A percentile compares a stretch with the other conserved stretches of the same genome.
Evolutionary conservation across 2,329 filamentous ascomycete genomes (phyloP).

Genomic region (Trichoderma sp.): DNA sequence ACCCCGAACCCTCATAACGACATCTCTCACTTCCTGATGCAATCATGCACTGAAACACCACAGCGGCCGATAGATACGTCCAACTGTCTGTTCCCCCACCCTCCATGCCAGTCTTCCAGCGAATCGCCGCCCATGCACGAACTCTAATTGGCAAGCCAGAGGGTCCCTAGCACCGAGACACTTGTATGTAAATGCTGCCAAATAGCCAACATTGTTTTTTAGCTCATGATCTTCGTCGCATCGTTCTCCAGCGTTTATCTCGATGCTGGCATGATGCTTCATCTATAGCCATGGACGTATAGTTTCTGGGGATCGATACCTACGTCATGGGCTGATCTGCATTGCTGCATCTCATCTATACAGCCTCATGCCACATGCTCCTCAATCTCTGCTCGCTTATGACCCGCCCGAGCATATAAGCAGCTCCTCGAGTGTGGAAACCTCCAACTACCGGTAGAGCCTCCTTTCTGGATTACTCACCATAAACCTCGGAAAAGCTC

Average conservation of each 20-base stretch:
- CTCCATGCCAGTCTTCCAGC: background rate
- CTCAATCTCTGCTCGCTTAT: background rate
- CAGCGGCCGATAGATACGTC: background rate
- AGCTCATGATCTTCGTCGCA: background rate
- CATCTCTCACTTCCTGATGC: background rate
- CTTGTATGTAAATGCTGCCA: background rate
- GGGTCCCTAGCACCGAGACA: background rate
- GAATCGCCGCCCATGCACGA: slow-evolving; percentile 3
- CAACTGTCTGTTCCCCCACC: background rate
- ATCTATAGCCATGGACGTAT: background rate
- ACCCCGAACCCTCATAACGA: background rate
- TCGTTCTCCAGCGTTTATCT: background rate
- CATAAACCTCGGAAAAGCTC: background rate
- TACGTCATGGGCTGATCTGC: background rate
- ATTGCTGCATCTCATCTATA: background rate
- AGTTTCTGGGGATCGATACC: background rate
- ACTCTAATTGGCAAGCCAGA: slow-evolving; percentile 10
- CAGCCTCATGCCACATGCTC: background rate
- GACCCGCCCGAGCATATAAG: background rate
- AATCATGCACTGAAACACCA: background rate
- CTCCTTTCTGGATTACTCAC: background rate
- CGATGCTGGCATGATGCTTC: background rate
- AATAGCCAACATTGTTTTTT: background rate
- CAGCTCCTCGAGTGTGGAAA: background rate
- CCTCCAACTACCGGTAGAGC: background rate